phyloP scores from a whole-genome alignment of 225 moss, liverwort and hornwort species.

The Physcomitrium patens region DNA sequence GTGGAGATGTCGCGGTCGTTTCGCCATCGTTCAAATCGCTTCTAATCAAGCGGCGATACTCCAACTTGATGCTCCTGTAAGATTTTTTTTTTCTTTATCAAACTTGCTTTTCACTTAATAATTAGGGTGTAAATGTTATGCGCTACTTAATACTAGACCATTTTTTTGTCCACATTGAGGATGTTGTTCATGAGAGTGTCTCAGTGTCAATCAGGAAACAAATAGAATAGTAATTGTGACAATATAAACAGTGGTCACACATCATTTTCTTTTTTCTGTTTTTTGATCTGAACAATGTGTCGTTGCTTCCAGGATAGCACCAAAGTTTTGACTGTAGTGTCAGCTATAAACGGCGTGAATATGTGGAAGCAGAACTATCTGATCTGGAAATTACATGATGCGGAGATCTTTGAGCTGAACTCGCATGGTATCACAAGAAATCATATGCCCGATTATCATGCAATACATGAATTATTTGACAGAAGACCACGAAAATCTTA shows the following conservation, averaged over 20 bases:
- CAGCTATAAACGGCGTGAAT: conserved; percentile 65
- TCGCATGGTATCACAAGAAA: conserved; percentile 43
- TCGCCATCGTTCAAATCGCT: conserved; percentile 69
- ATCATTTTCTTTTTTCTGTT: not conserved
- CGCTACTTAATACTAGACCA: too few species aligned
- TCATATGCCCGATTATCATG: not conserved
- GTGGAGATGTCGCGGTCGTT: conserved; percentile 47
- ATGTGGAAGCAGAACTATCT: conserved; percentile 71
- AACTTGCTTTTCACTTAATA: not conserved
- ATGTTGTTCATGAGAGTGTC: not conserved
- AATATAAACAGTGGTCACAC: not conserved
- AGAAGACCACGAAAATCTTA: too few species aligned
- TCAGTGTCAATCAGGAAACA: too few species aligned
- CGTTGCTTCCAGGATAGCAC: conserved; percentile 25
- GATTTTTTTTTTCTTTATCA: not conserved
- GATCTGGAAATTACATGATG: conserved; percentile 71
- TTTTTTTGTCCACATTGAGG: too few species aligned
- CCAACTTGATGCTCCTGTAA: conserved; percentile 48
- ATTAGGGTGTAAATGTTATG: not conserved
- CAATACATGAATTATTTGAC: not conserved
- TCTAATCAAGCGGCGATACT: conserved; percentile 65
- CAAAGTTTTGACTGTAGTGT: conserved; percentile 58
- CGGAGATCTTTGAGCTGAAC: conserved; percentile 59
- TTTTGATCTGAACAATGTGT: not conserved
- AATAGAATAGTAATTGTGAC: not conserved